A percentile compares a stretch with the other conserved stretches of the same genome.
Evolutionary conservation across 306 rosid genomes (phyloP).

Genomic region (Canavalia ensiformis): DNA sequence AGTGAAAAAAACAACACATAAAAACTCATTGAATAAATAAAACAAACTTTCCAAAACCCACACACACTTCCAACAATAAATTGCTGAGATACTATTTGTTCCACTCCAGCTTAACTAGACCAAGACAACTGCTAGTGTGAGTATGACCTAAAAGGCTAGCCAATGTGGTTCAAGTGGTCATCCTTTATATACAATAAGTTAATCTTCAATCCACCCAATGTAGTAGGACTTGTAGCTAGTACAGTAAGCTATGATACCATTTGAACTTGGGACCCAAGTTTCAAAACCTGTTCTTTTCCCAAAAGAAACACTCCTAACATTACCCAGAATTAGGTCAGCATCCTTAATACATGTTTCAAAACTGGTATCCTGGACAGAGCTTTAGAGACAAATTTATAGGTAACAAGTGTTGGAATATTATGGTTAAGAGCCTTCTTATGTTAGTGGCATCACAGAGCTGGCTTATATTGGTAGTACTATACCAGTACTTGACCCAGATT

Average conservation of each 20-base stretch:
- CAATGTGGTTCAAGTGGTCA: neutral
- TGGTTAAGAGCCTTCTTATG: neutral
- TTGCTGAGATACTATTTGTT: neutral
- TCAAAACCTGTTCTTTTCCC: neutral
- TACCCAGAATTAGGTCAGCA: neutral
- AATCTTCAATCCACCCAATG: neutral
- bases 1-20: neutral
- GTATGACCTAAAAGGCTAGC: conserved; percentile 4
- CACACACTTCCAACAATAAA: neutral
- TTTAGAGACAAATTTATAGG: neutral
- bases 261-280: too few species aligned
- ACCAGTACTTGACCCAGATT: neutral
- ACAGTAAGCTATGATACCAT: too few species aligned
- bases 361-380: neutral
- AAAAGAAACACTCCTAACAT: conserved; percentile 18
- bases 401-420: conserved; percentile 4
- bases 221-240: too few species aligned
- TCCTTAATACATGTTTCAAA: neutral
- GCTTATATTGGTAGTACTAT: neutral
- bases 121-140: neutral
- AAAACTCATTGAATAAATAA: neutral
- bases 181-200: neutral
- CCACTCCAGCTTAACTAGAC: neutral
- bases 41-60: neutral
- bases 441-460: neutral